Conservation (phyloP, 2,329 filamentous ascomycete genomes). For the Pseudogymnoascus sp. region DNA sequence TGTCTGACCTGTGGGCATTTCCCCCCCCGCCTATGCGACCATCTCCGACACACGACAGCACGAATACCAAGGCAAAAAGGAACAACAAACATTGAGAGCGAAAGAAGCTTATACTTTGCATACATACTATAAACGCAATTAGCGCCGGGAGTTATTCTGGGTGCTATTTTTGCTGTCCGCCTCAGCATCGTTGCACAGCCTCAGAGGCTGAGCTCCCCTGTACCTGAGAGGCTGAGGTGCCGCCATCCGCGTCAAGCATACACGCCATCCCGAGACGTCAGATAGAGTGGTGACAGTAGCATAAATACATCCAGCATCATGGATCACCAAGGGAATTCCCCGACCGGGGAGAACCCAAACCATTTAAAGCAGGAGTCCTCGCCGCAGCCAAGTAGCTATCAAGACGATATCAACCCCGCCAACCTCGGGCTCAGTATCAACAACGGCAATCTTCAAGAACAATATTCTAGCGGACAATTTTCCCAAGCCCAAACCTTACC, state of each 20-base stretch:
- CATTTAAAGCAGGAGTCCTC: neutral
- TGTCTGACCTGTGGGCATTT: neutral
- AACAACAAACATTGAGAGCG: neutral
- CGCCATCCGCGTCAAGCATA: neutral
- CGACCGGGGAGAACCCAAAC: neutral
- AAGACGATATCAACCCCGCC: constrained; percentile 4
- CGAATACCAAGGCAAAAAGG: neutral
- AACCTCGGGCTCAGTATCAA: constrained; percentile 1
- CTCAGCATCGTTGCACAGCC: neutral
- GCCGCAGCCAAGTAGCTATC: constrained; percentile 1
- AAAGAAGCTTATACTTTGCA: neutral
- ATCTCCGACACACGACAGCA: neutral
- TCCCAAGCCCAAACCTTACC: constrained; percentile 33
- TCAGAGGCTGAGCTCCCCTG: neutral
- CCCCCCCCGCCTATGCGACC: neutral
- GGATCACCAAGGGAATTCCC: constrained; percentile 2
- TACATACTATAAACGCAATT: constrained; percentile 2
- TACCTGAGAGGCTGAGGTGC: constrained; percentile 3
- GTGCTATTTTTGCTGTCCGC: neutral
- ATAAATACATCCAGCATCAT: constrained; percentile 1
- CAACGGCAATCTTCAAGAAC: neutral
- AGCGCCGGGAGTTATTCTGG: neutral
- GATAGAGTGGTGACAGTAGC: neutral
- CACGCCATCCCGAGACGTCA: neutral
- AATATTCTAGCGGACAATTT: constrained; percentile 31